phyloP scores from a whole-genome alignment of 345 rosid genomes.

The Fremontodendron californicum region DNA sequence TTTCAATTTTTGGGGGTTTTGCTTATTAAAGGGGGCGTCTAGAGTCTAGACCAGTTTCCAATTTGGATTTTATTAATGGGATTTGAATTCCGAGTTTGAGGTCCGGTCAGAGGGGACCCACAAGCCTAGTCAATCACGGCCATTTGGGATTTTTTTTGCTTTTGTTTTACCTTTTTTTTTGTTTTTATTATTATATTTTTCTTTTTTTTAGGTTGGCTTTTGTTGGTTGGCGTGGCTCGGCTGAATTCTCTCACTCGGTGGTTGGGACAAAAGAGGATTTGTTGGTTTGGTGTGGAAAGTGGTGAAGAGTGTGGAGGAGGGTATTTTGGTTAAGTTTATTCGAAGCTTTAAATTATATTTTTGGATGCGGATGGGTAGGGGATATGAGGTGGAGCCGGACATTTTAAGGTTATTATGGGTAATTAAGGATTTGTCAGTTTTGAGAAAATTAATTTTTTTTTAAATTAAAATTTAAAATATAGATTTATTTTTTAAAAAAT shows the following conservation, averaged over 20 bases:
- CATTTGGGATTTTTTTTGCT: neutral
- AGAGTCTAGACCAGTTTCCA: neutral
- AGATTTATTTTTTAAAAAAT: no score
- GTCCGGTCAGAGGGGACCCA: slow-evolving; percentile 39
- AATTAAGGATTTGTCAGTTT: no score
- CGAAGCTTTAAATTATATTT: no score
- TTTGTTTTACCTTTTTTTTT: neutral
- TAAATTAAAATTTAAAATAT: no score
- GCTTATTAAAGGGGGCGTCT: neutral
- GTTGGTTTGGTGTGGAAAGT: neutral
- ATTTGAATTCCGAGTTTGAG: slow-evolving; percentile 24
- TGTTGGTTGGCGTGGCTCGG: slow-evolving; percentile 21
- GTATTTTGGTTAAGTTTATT: no score
- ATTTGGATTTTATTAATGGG: neutral
- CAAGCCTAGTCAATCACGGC: slow-evolving; percentile 35
- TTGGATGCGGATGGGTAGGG: no score
- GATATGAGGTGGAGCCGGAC: no score
- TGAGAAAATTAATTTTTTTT: no score
- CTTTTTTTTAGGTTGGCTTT: neutral
- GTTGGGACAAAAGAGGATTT: neutral
- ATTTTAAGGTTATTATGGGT: no score
- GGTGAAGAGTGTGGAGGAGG: neutral
- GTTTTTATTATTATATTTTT: no score
- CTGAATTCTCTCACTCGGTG: neutral
- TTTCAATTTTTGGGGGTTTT: neutral